phyloP scores from a whole-genome alignment of 1,284 basidiomycete genomes.

The Pyrrhoderma noxium region DNA sequence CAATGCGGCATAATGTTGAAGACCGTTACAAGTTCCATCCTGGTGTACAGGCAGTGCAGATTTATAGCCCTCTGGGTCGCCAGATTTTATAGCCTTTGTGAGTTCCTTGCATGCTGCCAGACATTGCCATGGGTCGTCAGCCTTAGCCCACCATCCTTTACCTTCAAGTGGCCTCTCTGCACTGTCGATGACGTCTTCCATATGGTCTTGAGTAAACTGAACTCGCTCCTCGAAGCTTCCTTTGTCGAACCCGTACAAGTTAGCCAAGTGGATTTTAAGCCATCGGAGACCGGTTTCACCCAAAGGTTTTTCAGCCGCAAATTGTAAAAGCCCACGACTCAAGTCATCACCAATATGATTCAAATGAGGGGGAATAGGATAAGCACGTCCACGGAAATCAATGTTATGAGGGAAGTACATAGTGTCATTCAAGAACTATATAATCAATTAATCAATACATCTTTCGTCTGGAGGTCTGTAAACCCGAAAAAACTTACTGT shows the following conservation, averaged over 20 bases:
- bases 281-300: slow-evolving; percentile 73
- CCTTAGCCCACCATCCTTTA: slow-evolving; percentile 80
- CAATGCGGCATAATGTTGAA: slow-evolving; percentile 98
- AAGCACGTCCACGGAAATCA: slow-evolving; percentile 97
- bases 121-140: slow-evolving; percentile 98
- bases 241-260: slow-evolving; percentile 94
- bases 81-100: slow-evolving; percentile 66
- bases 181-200: slow-evolving; percentile 78
- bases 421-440: slow-evolving; percentile 73
- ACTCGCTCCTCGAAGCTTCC: slow-evolving; percentile 89
- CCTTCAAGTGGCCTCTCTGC: slow-evolving; percentile 83
- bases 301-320: slow-evolving; percentile 76
- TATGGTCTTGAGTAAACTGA: slow-evolving; percentile 65
- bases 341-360: slow-evolving; percentile 97
- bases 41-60: slow-evolving; percentile 91
- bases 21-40: slow-evolving; percentile 97
- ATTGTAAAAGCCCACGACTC: slow-evolving; percentile 82
- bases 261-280: slow-evolving; percentile 91
- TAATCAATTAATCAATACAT: too few relatives aligned
- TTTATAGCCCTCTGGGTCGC: slow-evolving; percentile 64
- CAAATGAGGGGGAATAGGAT: slow-evolving; percentile 94
- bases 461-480: too few relatives aligned
- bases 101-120: slow-evolving; percentile 91
- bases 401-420: slow-evolving; percentile 97
- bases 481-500: slow-evolving; percentile 63